These are phyloP conservation scores for Pyricularia pennisetigena DNA, from an alignment of 2,329 filamentous ascomycete species.

Conservation along the genomic window DNA sequence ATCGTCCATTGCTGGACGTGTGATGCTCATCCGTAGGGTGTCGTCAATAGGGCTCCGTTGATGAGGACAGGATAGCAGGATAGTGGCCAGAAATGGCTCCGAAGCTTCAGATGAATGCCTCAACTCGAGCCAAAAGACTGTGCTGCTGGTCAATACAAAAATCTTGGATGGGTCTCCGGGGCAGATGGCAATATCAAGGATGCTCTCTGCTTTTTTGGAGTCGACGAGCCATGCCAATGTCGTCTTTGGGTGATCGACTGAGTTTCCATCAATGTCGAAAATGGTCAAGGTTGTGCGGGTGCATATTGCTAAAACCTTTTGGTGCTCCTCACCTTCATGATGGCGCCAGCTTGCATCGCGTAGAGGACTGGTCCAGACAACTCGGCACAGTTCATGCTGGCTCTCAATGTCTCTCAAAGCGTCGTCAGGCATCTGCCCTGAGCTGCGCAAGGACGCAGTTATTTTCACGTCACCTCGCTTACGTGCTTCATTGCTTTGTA, in stretches of 20 bases:
- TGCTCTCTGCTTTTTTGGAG: constrained; percentile 23
- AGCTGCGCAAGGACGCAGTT: constrained; percentile 7
- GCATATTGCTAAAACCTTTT: not conserved
- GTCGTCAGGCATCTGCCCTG: not conserved
- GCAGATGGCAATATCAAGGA: constrained; percentile 47
- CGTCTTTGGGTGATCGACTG: not conserved
- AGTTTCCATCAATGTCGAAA: constrained; percentile 4
- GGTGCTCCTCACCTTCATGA: not conserved
- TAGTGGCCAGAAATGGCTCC: not conserved
- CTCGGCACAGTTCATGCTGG: not conserved
- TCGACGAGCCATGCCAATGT: constrained; percentile 8
- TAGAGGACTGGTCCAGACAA: not conserved
- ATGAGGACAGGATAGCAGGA: constrained; percentile 34
- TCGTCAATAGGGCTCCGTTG: constrained; percentile 26
- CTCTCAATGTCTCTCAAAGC: not conserved
- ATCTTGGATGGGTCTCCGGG: constrained; percentile 35
- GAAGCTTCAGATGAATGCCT: constrained; percentile 3
- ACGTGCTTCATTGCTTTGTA: constrained; percentile 24
- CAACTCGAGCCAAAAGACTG: constrained; percentile 38
- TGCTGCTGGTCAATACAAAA: constrained; percentile 47
- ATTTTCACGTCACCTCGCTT: constrained; percentile 6
- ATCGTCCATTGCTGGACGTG: constrained; percentile 13
- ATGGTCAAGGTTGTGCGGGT: not conserved
- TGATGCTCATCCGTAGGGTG: constrained; percentile 28
- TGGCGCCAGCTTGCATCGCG: not conserved